phyloP scores from a whole-genome alignment of 768 basidiomycete species.

The Xerocomellus amylosporus region DNA sequence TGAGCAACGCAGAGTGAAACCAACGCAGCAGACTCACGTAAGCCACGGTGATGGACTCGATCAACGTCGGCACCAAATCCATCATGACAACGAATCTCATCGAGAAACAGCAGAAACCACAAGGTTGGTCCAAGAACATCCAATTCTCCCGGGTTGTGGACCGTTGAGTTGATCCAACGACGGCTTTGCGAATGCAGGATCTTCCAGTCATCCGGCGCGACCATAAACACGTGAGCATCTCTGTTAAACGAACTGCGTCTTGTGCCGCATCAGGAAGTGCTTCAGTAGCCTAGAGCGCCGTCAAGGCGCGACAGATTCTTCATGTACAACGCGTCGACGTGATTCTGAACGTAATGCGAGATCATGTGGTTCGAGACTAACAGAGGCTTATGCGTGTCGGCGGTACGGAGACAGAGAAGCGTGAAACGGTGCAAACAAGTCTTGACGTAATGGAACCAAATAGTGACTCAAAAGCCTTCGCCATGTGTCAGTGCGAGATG shows the following conservation, averaged over 20 bases:
- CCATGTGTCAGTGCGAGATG: slow-evolving; percentile 98
- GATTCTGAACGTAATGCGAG: slow-evolving; percentile 91
- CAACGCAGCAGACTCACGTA: slow-evolving; percentile 60
- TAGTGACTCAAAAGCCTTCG: slow-evolving; percentile 95
- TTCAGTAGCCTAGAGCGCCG: slow-evolving; percentile 93
- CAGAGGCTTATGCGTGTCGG: slow-evolving; percentile 93
- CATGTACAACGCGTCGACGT: slow-evolving; percentile 96
- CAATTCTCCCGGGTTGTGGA: slow-evolving; percentile 94
- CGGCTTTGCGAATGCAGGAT: slow-evolving; percentile 93
- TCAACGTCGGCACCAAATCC: slow-evolving; percentile 84
- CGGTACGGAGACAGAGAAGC: slow-evolving; percentile 89
- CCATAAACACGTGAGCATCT: slow-evolving; percentile 91
- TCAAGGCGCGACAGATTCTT: slow-evolving; percentile 98
- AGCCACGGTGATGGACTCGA: slow-evolving; percentile 81
- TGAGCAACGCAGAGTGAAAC: slow-evolving; percentile 5
- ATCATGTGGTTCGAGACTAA: slow-evolving; percentile 90
- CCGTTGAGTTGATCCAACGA: slow-evolving; percentile 99
- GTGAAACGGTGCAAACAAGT: slow-evolving; percentile 99
- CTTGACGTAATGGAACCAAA: slow-evolving; percentile 99
- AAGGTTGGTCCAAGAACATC: slow-evolving; percentile 85
- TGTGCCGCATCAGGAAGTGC: slow-evolving; percentile 90
- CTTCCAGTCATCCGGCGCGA: slow-evolving; percentile 95
- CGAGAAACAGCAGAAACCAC: slow-evolving; percentile 98
- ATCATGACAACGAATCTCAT: slow-evolving; percentile 99
- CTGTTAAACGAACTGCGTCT: slow-evolving; percentile 95